phyloP scores from a whole-genome alignment of 176 grass and related monocot genomes.

The maize (Zea mays) region Zm-B73-REFERENCE-NAM-5.0 NC_050100.1:96422501-96423000 shows the following conservation, averaged over 20 bases:
- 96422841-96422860: conserved; percentile 22
- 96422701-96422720: conserved; percentile 39
- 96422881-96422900: background rate
- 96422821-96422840: conserved; percentile 50
- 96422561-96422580: conserved; percentile 32
- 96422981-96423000: conserved; percentile 19
- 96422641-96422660: background rate
- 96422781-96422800: conserved; percentile 47
- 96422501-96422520: too few relatives aligned
- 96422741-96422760: conserved; percentile 51
- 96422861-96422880: conserved; percentile 38
- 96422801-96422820: conserved; percentile 55
- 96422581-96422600: conserved; percentile 45
- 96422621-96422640: conserved; percentile 44
- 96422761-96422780: conserved; percentile 65
- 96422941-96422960: conserved; percentile 13
- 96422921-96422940: background rate
- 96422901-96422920: background rate
- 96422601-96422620: conserved; percentile 36
- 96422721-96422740: background rate
- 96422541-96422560: conserved; percentile 38
- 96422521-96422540: background rate
- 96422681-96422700: conserved; percentile 37
- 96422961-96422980: conserved; percentile 50
- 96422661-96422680: conserved; percentile 35